Evolutionary conservation across 768 basidiomycete genomes (phyloP), one percentile per base, ranked within the genome.

Genomic region (Gelatoporia subvermispora): DNA sequence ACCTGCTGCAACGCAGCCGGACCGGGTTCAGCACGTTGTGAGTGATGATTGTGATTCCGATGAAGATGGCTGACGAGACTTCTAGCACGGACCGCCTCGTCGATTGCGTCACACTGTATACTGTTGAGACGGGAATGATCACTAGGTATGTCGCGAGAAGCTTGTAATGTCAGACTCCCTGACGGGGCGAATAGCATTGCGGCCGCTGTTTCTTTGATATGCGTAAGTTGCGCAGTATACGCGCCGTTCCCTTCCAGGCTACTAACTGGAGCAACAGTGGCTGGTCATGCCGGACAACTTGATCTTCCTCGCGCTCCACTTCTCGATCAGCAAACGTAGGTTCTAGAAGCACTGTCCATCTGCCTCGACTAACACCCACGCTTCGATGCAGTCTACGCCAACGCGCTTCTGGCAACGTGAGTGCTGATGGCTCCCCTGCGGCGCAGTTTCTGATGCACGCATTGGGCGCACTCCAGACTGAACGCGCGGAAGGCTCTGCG

Each of bases 321-420:
- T 65, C 46, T 52, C 57, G 16, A 58, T 65, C 43, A 58, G 58
- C 28, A 65, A 65, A 48, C 47, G 63, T 61, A 47, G 43, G 59
- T 43, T 23, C 22, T 18, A 25, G 13, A 3, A 7, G 8, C 17
- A 1, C 1, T 25, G 25, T 13, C 41, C 8, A 4, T 21, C 13
- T 10, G 5, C 10, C 16, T 21, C 48, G n/a, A 50, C 41, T 9
- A 15, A 20, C 16, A 20, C 48, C 25, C 4, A 13, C 35, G 8
- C 42, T 25, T 31, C 43, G 31, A 2, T 16, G 15, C 41, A 64
- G 62, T 64, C 16, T 64, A 64, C 40, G 61, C 61, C 7, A 64
- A 56, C 22, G 57, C 60, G 5, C 53, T 62, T 25, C 47, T 64
- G 39, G 63, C 63, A 21, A 60, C 61, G 63, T 64, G 39, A 11